Base-by-base conservation (phyloP, 83 land plant genomes). In the Picea abies region DNA sequence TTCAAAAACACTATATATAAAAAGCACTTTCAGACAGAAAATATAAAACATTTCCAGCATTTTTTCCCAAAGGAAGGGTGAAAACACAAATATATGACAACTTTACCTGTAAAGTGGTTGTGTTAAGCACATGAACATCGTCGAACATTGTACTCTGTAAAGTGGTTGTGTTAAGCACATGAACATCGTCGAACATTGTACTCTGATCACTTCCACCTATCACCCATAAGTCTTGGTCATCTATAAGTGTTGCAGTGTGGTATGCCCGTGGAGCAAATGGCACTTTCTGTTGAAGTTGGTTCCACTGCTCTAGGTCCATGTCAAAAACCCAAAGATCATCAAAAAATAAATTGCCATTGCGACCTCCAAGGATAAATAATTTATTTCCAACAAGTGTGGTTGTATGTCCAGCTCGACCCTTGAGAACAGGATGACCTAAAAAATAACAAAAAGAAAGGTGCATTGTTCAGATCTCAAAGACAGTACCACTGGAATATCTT, bases 321-420 rank as follows among this genome's bases (percentile, higher is more conserved):
- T 89, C 85, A 81, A 89, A 89, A 22, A 49, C 84, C 91, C 91
- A 89, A 52, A 89, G 58, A 80, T 89, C 91, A 60, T 89, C 85
- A 65, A 82, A 84, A 75, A 89, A 89, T 16, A 56, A 76, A 63
- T 87, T 84, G 22, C 91, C 89, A 67, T 87, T 86, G 10, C 91
- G 90, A n/a, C 91, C 91, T n/a, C 91, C 91, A 47, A 87, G 37
- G 14, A 89, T 84, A 73, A 78, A 87, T 19, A 89, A 84, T 58
- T 47, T 88, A n/a, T 79, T 82, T 20, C 91, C 91, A 67, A 89
- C 85, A 3, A 87, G 80, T 3, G 91, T 87, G n/a, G 91, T 82
- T 1, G 91, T 84, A 83, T 89, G 91, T 32, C 91, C 91, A 69
- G 89, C 91, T 41, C 91, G 86, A 8, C 90, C 90, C 81, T 83